Evolutionary conservation across 768 basidiomycete genomes (phyloP), one percentile per base, ranked within the genome.

Genomic region (Podaxis pistillaris): DNA sequence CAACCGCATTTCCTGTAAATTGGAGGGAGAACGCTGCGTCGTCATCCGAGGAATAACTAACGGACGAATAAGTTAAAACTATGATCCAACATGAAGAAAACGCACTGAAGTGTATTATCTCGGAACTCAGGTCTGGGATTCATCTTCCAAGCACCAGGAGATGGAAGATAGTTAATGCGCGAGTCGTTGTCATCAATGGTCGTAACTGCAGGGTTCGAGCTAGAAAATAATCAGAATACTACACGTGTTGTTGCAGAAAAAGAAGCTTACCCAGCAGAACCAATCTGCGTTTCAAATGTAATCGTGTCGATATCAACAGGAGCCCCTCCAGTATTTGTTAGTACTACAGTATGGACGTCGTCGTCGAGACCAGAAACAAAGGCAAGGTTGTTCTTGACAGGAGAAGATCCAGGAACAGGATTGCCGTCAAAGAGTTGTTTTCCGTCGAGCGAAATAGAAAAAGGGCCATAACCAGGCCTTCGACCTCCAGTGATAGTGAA

Each of bases 1-100:
- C 82, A 52, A 87, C 74, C n/a, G 80, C 83, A 57, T 83, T 79
- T 22, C 85, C 85, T 4, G 69, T 65, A 67, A 85, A 86, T 15
- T 69, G 61, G 11, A 84, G 64, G 6, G 77, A 75, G n/a, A 78
- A 80, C 19, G 76, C 73, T 12, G 83, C 78, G 38, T 74, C 77
- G 8, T 71, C 64, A 4, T 67, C 72, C 52, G 75, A 67, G 1
- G 82, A 76, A 67, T 70, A 83, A 65, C 84, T 85, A 56, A 46
- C 24, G 26, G 28, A 33, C 26, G 58, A 40, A 15, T 51, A 37
- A 64, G n/a, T 46, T 8, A 56, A 19, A 24, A 9, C 33, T 1
- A 4, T 37, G 19, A 6, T 24, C 17, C n/a, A 51, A 13, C n/a
- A 49, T 58, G 24, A 24, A 53, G 38, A 36, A 26, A 11, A 69